These are phyloP conservation scores for Paecilomyces sp. DNA, from an alignment of 2,329 filamentous ascomycete genomes.

Conservation along the genomic window DNA sequence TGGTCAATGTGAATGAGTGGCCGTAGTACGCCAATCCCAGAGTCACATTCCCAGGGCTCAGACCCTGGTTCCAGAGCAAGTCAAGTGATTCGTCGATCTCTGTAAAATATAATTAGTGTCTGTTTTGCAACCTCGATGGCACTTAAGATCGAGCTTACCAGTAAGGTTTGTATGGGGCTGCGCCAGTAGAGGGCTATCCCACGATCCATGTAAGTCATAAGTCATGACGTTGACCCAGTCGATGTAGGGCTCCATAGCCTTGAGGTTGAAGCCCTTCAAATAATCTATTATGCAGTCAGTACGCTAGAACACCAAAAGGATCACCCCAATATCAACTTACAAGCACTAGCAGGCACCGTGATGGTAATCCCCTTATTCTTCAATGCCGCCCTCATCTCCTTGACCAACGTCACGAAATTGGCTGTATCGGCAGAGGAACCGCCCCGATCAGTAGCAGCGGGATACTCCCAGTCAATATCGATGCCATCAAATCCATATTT, in stretches of 20 bases:
- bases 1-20: conserved; percentile 14
- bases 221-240: conserved; percentile 20
- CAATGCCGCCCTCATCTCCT: conserved; percentile 5
- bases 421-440: conserved; percentile 28
- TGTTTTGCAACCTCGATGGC: neutral
- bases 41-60: conserved; percentile 18
- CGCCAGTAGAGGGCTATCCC: conserved; percentile 10
- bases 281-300: conserved; percentile 12
- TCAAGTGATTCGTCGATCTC: conserved; percentile 23
- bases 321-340: neutral
- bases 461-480: conserved; percentile 43
- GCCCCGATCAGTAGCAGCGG: conserved; percentile 28
- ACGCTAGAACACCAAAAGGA: neutral
- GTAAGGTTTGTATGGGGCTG: conserved; percentile 22
- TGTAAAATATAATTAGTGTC: conserved; percentile 1
- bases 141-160: conserved; percentile 5
- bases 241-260: conserved; percentile 6
- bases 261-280: conserved; percentile 17
- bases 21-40: conserved; percentile 25
- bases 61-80: conserved; percentile 18
- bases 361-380: conserved; percentile 1
- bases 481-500: conserved; percentile 40
- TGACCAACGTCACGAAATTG: conserved; percentile 20
- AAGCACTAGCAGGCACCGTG: neutral
- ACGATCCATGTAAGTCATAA: conserved; percentile 19